Conservation (phyloP, 176 grass and related monocot species). For the Thinopyrum elongatum region DNA sequence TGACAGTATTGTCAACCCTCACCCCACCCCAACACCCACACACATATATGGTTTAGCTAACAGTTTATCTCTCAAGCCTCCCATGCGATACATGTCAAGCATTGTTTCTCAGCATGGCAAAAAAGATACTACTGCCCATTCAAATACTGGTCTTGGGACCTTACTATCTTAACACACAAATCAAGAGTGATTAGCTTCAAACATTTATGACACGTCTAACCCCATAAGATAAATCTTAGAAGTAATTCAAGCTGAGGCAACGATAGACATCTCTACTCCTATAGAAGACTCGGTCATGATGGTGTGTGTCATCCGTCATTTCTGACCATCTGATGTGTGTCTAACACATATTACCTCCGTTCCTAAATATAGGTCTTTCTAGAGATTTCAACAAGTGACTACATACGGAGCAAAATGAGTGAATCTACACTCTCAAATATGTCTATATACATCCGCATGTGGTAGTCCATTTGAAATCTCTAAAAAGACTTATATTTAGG, state of each 20-base stretch:
- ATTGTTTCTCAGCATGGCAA: not conserved
- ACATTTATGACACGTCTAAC: not conserved
- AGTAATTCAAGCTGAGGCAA: not conserved
- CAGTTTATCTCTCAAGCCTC: not conserved
- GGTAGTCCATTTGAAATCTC: no score
- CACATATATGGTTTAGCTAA: not conserved
- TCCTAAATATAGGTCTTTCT: no score
- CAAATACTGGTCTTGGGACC: not conserved
- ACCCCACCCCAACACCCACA: not conserved
- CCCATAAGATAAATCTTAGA: not conserved
- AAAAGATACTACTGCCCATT: not conserved
- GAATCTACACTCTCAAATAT: no score
- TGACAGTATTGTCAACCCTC: not conserved
- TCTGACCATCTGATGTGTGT: not conserved
- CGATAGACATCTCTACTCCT: not conserved
- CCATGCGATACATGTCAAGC: not conserved
- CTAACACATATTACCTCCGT: not conserved
- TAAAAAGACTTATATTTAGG: no score
- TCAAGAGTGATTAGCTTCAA: not conserved
- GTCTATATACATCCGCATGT: no score
- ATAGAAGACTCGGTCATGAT: not conserved
- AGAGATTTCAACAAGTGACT: no score
- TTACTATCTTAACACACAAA: slow-evolving; percentile 1
- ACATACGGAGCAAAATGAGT: no score
- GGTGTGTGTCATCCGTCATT: not conserved